Conservation (phyloP, 1,284 basidiomycete species). For the Somion occarium region DNA sequence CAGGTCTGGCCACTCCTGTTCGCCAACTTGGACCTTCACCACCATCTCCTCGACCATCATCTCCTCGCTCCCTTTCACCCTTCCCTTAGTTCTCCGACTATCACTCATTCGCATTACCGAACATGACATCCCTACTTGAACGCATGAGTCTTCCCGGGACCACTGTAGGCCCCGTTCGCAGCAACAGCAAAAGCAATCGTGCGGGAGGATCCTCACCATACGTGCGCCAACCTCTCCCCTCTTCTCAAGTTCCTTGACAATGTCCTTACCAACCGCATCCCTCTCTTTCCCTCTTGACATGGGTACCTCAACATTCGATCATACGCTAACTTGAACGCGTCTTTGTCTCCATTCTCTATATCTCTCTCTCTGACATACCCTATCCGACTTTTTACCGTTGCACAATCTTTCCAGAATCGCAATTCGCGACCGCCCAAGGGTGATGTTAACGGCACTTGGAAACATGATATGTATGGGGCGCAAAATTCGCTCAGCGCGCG, state of each 20-base stretch:
- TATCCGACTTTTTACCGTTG: background rate
- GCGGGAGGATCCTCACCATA: constrained; percentile 50
- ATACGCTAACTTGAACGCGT: background rate
- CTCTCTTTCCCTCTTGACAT: constrained; percentile 15
- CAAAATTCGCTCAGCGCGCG: constrained; percentile 58
- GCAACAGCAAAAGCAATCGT: constrained; percentile 42
- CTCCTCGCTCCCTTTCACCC: background rate
- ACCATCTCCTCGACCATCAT: background rate
- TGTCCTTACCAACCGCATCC: constrained; percentile 11
- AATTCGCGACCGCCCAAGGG: constrained; percentile 53
- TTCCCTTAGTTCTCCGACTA: background rate
- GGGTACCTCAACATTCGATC: constrained; percentile 1
- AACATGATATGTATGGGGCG: constrained; percentile 68
- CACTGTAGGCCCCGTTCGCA: constrained; percentile 50
- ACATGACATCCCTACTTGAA: constrained; percentile 17
- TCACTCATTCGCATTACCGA: background rate
- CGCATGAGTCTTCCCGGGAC: constrained; percentile 27
- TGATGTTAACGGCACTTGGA: constrained; percentile 62
- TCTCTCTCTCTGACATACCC: background rate
- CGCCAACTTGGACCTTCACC: background rate
- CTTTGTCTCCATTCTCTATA: background rate
- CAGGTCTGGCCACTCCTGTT: background rate
- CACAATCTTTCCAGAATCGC: constrained; percentile 36
- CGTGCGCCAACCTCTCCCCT: constrained; percentile 44
- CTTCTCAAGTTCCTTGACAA: constrained; percentile 19